Evolutionary conservation across 1,284 basidiomycete species (phyloP).

Genomic region (Wolfiporia cocos): DNA sequence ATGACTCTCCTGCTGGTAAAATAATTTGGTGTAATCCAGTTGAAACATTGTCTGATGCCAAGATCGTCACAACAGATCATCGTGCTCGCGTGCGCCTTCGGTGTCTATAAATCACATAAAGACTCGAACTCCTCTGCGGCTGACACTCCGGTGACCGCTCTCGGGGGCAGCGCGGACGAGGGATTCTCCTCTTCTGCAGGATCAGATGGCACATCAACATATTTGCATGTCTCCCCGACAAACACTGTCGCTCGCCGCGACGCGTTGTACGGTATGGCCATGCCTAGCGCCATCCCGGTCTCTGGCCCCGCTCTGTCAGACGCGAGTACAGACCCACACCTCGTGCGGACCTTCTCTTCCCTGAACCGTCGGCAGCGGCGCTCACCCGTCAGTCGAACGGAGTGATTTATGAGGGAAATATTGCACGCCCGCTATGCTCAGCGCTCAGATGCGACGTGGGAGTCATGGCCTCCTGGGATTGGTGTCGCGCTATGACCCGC

Average conservation of each 20-base stretch:
- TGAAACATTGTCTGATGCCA: too few species aligned
- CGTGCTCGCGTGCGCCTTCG: slow-evolving; percentile 50
- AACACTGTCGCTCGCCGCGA: slow-evolving; percentile 37
- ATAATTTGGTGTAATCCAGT: too few species aligned
- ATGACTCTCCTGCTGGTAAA: slow-evolving; percentile 50
- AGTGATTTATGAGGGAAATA: too few species aligned
- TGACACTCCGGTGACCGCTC: slow-evolving; percentile 42
- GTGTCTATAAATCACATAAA: slow-evolving; percentile 53
- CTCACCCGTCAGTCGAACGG: too few species aligned
- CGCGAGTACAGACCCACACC: slow-evolving; percentile 12
- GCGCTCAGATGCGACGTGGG: too few species aligned
- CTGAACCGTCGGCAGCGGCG: too few species aligned
- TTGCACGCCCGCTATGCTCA: too few species aligned
- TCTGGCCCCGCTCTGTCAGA: slow-evolving; percentile 3
- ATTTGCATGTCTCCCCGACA: slow-evolving; percentile 38
- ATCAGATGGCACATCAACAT: slow-evolving; percentile 9
- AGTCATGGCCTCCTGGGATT: slow-evolving; percentile 17
- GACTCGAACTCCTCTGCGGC: slow-evolving; percentile 30
- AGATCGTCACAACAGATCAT: slow-evolving; percentile 30
- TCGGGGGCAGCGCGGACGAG: slow-evolving; percentile 65
- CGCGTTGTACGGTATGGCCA: slow-evolving; percentile 5
- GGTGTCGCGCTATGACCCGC: slow-evolving; percentile 14
- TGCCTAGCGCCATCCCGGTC: slow-evolving; percentile 19
- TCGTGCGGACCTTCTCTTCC: too few species aligned
- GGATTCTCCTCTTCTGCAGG: slow-evolving; percentile 13